phyloP scores from a whole-genome alignment of 1,284 basidiomycete species.

The Melampsora americana region DNA sequence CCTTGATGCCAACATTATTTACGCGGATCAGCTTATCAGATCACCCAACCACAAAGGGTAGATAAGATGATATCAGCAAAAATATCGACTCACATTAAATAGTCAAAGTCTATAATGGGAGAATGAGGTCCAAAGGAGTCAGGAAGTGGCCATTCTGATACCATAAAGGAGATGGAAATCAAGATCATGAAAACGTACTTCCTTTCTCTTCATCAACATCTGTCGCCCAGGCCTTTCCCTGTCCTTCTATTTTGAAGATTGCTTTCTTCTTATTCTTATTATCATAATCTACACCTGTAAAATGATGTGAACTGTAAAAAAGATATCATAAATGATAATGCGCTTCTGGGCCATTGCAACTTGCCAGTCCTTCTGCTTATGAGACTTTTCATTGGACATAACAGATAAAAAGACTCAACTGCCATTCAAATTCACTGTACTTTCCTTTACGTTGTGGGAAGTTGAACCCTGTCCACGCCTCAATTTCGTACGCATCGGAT shows the following conservation, averaged over 20 bases:
- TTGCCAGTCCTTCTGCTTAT: too few relatives aligned
- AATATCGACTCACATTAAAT: background rate
- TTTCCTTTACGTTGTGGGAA: slow-evolving; percentile 73
- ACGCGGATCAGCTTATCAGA: background rate
- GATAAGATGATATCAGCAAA: background rate
- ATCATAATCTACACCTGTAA: slow-evolving; percentile 80
- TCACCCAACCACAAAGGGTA: background rate
- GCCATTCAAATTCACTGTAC: slow-evolving; percentile 60
- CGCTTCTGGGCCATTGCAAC: too few relatives aligned
- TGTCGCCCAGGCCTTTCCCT: slow-evolving; percentile 48
- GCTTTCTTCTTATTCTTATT: slow-evolving; percentile 64
- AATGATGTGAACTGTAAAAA: slow-evolving; percentile 9
- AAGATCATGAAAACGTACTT: slow-evolving; percentile 47
- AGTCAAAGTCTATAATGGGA: slow-evolving; percentile 6
- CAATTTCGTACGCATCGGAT: slow-evolving; percentile 61
- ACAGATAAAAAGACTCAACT: slow-evolving; percentile 46
- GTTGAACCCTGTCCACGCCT: slow-evolving; percentile 80
- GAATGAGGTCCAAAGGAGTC: background rate
- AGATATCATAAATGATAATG: slow-evolving; percentile 32
- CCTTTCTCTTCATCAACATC: slow-evolving; percentile 56
- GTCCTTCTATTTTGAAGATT: slow-evolving; percentile 62
- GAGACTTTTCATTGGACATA: too few relatives aligned
- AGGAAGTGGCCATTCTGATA: too few relatives aligned
- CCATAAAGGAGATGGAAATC: background rate
- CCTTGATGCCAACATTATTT: background rate